Percentiles rank a stretch among this genome's conserved stretches.
Conservation (phyloP, 2,329 filamentous ascomycete genomes). For the Aplosporella prunicola region DNA sequence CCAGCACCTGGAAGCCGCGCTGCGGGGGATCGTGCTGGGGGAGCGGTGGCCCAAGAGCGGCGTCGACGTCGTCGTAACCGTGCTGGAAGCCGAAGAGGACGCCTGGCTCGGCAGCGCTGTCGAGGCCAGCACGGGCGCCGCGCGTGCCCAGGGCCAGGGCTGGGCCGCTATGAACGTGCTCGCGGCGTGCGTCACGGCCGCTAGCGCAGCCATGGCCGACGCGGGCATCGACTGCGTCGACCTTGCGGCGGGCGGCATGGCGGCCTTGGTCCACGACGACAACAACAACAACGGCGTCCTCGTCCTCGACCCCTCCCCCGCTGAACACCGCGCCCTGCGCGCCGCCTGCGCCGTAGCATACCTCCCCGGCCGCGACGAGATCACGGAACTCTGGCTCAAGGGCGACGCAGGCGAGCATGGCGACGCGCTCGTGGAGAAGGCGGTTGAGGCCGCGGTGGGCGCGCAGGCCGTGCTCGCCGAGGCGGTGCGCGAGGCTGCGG, state of each 20-base stretch:
- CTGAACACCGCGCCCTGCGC: conserved; percentile 66
- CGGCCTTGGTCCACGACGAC: conserved; percentile 54
- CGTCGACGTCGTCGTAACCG: conserved; percentile 86
- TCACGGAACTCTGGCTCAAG: conserved; percentile 92
- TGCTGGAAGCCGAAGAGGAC: conserved; percentile 88
- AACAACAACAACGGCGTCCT: conserved; percentile 29
- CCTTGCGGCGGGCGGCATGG: conserved; percentile 78
- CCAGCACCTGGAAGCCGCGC: conserved; percentile 80
- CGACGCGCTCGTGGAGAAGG: conserved; percentile 51
- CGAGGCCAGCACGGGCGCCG: conserved; percentile 32
- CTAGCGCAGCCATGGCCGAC: conserved; percentile 84
- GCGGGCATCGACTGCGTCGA: conserved; percentile 95
- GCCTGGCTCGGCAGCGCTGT: conserved; percentile 51
- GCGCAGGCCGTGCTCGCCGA: conserved; percentile 51
- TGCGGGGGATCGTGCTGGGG: conserved; percentile 81
- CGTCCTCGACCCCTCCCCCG: conserved; percentile 72
- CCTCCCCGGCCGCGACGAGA: conserved; percentile 74
- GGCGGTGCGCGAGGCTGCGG: conserved; percentile 45
- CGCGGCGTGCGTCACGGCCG: conserved; percentile 84
- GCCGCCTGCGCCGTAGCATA: conserved; percentile 89
- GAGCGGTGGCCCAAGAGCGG: conserved; percentile 98
- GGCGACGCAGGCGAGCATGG: conserved; percentile 47
- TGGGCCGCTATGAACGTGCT: conserved; percentile 91
- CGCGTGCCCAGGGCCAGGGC: conserved; percentile 40
- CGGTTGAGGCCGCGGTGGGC: conserved; percentile 52